A percentile compares a stretch with the other conserved stretches of the same genome.
phyloP scores from a whole-genome alignment of 164 flowering plant species.

The Sedum album region DNA sequence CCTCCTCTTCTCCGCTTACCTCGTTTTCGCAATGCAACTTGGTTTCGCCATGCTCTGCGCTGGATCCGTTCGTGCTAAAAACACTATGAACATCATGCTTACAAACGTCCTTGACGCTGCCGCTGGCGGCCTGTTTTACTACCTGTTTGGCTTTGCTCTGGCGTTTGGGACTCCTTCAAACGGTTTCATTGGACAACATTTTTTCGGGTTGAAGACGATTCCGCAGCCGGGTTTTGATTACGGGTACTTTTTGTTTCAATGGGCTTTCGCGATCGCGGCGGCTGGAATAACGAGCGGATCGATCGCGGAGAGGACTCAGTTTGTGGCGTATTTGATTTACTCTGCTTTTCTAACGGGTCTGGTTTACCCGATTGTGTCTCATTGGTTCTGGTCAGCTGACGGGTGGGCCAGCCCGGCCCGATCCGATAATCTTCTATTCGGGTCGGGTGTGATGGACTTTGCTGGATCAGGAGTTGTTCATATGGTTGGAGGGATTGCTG shows the following conservation, averaged over 20 bases:
- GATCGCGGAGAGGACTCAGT: constrained; percentile 17
- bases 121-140: constrained; percentile 37
- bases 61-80: constrained; percentile 48
- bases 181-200: constrained; percentile 17
- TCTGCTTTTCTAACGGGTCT: constrained; percentile 19
- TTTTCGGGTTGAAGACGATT: constrained; percentile 9
- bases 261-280: constrained; percentile 18
- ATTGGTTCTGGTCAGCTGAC: constrained; percentile 16
- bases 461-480: constrained; percentile 20
- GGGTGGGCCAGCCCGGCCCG: constrained; percentile 18
- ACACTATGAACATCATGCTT: constrained; percentile 47
- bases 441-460: constrained; percentile 18
- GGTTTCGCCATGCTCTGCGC: constrained; percentile 57
- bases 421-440: constrained; percentile 9
- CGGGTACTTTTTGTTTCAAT: constrained; percentile 14
- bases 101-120: constrained; percentile 46
- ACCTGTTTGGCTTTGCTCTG: constrained; percentile 14
- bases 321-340: constrained; percentile 15
- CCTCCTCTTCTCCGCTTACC: constrained; percentile 47
- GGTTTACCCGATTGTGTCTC: constrained; percentile 17
- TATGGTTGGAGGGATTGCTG: constrained; percentile 17
- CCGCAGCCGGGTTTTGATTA: constrained; percentile 12
- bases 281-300: constrained; percentile 20
- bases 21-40: constrained; percentile 43
- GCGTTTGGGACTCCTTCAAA: constrained; percentile 34